Evolutionary conservation across 2,329 filamentous ascomycete species (phyloP), one percentile per base, ranked within the genome.

Genomic region (Xylariaceae sp.): DNA sequence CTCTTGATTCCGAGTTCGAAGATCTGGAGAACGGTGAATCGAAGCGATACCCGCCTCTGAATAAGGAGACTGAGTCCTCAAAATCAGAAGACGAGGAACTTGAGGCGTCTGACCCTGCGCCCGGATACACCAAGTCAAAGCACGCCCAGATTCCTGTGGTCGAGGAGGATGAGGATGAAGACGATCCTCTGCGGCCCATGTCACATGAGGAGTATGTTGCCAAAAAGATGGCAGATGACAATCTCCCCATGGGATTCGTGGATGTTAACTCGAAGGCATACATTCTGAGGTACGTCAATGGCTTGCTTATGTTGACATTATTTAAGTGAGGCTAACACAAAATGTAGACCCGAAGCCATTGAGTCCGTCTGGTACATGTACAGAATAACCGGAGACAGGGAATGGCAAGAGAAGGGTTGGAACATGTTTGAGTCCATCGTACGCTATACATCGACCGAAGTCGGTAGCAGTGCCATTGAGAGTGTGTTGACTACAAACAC

Each of bases 331-430:
- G 49, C 68, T 72, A 51, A 68, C 63, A 11, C 11, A 9, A 60
- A 64, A 11, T 9, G 13, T 48, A 89, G 88, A 18, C 90, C 90
- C 17, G 91, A 96, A 77, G 90, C 89, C 0, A 92, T 96, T 66
- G 91, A 96, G 69, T 91, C 88, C 0, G 86, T 95, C 11, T 95
- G 91, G 82, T 89, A 92, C 75, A 87, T 95, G 79, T 94, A 95
- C 76, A 89, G 92, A 70, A 90, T 95, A 73, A 95, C 90, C 0
- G 92, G 90, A 52, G 88, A 94, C 64, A 75, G 80, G 1, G 73
- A 75, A 3, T 91, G 90, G 81, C 87, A 88, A 71, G 90, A 95
- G 34, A 87, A 88, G 65, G 92, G 90, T 13, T 96, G 92, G 92
- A 78, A 79, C 53, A 95, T 96, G 90, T 96, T 91, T 71, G 76